Evolutionary conservation across 1,284 basidiomycete species (phyloP).

Genomic region (Cystobasidium sp.): DNA sequence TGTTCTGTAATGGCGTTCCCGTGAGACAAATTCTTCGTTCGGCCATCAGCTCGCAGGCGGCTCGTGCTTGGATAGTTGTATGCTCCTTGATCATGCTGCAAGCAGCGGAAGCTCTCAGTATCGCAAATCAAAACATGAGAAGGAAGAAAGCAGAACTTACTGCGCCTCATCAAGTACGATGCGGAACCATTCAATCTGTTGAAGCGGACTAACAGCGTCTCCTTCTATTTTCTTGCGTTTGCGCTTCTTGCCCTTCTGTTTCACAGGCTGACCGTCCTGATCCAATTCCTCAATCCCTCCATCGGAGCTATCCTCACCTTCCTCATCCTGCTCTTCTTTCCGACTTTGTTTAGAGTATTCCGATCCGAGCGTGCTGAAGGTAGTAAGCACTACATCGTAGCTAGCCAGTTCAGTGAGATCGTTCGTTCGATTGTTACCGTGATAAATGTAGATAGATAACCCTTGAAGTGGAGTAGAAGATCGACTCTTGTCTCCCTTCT

Average conservation of each 20-base stretch:
- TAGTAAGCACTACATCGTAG: slow-evolving; percentile 97
- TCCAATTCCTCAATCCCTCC: slow-evolving; percentile 54
- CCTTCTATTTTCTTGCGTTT: slow-evolving; percentile 60
- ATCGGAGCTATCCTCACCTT: slow-evolving; percentile 60
- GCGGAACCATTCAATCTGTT: slow-evolving; percentile 96
- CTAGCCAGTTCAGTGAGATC: slow-evolving; percentile 84
- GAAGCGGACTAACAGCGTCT: slow-evolving; percentile 74
- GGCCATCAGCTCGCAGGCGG: slow-evolving; percentile 91
- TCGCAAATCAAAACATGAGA: slow-evolving; percentile 11
- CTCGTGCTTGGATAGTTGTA: slow-evolving; percentile 87
- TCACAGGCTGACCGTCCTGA: slow-evolving; percentile 23
- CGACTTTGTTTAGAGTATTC: slow-evolving; percentile 84
- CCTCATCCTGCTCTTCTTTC: slow-evolving; percentile 54
- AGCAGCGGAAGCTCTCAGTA: slow-evolving; percentile 11
- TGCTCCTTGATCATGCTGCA: slow-evolving; percentile 93
- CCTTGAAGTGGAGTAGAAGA: slow-evolving; percentile 41
- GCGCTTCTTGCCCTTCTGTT: slow-evolving; percentile 62
- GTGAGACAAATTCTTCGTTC: slow-evolving; percentile 92
- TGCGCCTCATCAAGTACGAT: slow-evolving; percentile 98
- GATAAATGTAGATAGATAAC: slow-evolving; percentile 90
- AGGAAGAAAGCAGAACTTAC: slow-evolving; percentile 70
- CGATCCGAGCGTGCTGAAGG: slow-evolving; percentile 91
- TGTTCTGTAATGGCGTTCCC: slow-evolving; percentile 98
- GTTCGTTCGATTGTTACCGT: slow-evolving; percentile 84
- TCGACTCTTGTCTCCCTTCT: slow-evolving; percentile 48